These are phyloP conservation scores for Ceratobasidium sp. DNA, from an alignment of 1,284 basidiomycete genomes.

Conservation along the genomic window DNA sequence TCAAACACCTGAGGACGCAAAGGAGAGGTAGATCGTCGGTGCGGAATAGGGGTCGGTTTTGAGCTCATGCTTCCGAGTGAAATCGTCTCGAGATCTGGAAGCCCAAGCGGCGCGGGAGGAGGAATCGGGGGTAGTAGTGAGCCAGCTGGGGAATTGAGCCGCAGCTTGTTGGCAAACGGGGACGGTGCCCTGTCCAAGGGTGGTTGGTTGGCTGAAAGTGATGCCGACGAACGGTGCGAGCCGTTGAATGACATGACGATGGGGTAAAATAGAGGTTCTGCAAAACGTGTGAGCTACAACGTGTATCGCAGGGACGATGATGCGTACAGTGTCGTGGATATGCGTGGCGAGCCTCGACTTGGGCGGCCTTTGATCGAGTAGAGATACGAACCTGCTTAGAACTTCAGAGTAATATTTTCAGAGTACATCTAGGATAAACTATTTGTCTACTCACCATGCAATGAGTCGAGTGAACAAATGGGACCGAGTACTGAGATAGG, in stretches of 20 bases:
- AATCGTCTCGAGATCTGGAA: constrained; percentile 33
- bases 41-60: constrained; percentile 27
- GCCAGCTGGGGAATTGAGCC: constrained; percentile 15
- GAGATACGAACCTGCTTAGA: constrained; percentile 16
- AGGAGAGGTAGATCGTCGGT: constrained; percentile 22
- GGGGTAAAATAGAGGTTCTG: constrained; percentile 17
- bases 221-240: constrained; percentile 29
- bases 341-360: background rate
- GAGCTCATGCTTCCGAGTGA: constrained; percentile 24
- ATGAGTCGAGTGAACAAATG: background rate
- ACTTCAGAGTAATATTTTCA: background rate
- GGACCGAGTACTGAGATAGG: constrained; percentile 29
- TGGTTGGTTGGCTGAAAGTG: constrained; percentile 16
- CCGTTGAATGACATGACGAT: constrained; percentile 29
- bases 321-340: constrained; percentile 28
- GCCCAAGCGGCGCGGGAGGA: constrained; percentile 30
- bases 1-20: constrained; percentile 31
- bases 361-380: background rate
- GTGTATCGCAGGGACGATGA: background rate
- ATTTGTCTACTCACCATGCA: constrained; percentile 23
- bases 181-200: constrained; percentile 18
- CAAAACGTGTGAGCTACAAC: constrained; percentile 38
- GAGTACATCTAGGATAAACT: background rate
- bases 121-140: constrained; percentile 28
- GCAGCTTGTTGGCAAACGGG: constrained; percentile 38